Base-by-base conservation (phyloP, 176 grass and related monocot genomes). In the Cenchrus fungigraminus region DNA sequence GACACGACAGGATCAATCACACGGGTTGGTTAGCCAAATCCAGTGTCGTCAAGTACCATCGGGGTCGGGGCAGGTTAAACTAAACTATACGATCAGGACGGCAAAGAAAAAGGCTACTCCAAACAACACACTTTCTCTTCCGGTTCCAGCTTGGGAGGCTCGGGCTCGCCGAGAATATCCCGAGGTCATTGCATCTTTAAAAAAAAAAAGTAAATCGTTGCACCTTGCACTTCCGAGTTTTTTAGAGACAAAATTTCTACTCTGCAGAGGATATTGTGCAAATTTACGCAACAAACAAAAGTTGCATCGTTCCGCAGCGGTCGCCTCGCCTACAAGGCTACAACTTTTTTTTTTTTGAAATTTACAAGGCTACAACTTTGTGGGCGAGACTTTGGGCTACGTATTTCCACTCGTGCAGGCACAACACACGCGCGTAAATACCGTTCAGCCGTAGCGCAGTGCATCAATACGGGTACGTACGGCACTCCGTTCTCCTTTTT, bases 31-130 rank as follows among this genome's bases (percentile, higher is more conserved):
- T 69, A 71, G 56, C 46, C 14, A 82, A 79, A 66, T 66, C 88
- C 59, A 8, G 13, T 86, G 73, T 25, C 77, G 65, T 34, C 71
- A 6, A 46, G 65, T 57, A 71, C 72, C 66, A 74, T 90, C 79
- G 67, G 73, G 56, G 37, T 40, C 37, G 37, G 37, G 37, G 37
- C 55, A 2, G 57, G 64, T 64, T 82, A 82, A 82, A 82, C 11
- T 31, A 71, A 81, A 46, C 1, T 0, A 4, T 0, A 53, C 51
- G 13, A 32, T 25, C 6, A 73, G 29, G 55, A 25, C 45, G 8
- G 8, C 11, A 42, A 47, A 7, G 13, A 58, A 71, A 79, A 72
- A 9, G 3, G 57, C 8, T 10, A 60, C 58, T 61, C 58, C 58
- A 65, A 88, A 66, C n/a, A 34, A 65, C 46, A 83, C 37, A 63